Base-by-base conservation (phyloP, 2,329 filamentous ascomycete species). In the Cryphonectria nitschkei region DNA sequence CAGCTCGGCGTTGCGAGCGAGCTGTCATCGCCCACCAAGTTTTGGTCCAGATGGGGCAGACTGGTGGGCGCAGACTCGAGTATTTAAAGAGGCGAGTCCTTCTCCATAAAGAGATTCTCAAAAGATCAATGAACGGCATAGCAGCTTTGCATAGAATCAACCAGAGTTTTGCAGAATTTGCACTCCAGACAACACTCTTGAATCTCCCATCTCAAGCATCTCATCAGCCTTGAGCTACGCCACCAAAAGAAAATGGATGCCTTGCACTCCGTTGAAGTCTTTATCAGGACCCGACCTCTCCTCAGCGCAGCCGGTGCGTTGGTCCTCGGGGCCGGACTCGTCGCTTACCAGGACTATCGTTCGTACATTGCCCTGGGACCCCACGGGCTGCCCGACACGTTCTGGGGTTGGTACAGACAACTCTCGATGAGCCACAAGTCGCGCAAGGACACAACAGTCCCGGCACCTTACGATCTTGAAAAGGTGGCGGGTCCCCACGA, bases 371-470 rank as follows among this genome's bases (percentile, higher is more conserved):
- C 70, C 19, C 67, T 72, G 14, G 70, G 70, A 22, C 70, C 70
- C 0, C 68, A 69, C 6, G 70, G 70, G 9, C 50, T 72, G 8
- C 70, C 70, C 14, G 67, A 69, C 39, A 72, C 70, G 8, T 67
- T 67, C 67, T 71, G 67, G 70, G 70, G 69, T 9, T 71, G 69
- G 69, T 46, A 64, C 16, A 66, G 26, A 14, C 75, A 76, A 68
- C 74, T 77, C 41, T 52, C 65, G n/a, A 68, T 75, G 70, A 65
- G 69, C 14, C 69, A 39, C 52, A 67, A 56, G 9, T 67, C 74
- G n/a, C 75, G 75, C 26, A 75, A 75, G 58, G 75, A 77, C 68
- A 76, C 74, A 1, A 75, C 72, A 0, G 71, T 70, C 2, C 75
- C 76, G 2, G 74, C 70, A 11, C 76, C 75, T 1, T 77, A 76